These are phyloP conservation scores for Coniella lustricola DNA, from an alignment of 2,329 filamentous ascomycete genomes.

Conservation along the genomic window DNA sequence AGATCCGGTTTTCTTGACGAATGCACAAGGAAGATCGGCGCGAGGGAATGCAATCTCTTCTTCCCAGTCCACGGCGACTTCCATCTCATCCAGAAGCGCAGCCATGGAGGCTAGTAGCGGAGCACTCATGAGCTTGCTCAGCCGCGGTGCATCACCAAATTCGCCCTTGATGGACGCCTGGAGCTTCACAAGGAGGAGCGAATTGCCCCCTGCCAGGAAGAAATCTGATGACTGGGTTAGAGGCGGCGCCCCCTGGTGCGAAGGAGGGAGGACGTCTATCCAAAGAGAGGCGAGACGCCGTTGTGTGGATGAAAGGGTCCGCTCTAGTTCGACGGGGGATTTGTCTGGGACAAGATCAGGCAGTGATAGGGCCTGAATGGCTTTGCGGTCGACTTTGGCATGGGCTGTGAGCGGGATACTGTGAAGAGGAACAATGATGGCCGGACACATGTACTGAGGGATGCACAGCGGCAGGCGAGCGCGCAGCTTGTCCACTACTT, in stretches of 20 bases:
- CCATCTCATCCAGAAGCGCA: constrained; percentile 17
- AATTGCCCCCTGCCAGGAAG: constrained; percentile 35
- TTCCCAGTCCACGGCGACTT: constrained; percentile 8
- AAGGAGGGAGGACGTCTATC: not conserved
- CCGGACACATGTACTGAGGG: constrained; percentile 30
- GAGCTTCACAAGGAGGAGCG: constrained; percentile 31
- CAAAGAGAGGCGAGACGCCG: not conserved
- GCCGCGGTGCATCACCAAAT: constrained; percentile 24
- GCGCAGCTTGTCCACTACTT: constrained; percentile 6
- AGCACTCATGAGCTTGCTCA: constrained; percentile 29
- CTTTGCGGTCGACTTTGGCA: constrained; percentile 28
- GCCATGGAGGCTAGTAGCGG: constrained; percentile 34
- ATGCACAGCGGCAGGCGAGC: constrained; percentile 17
- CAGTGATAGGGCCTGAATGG: constrained; percentile 21
- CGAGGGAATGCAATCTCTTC: constrained; percentile 17
- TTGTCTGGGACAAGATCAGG: constrained; percentile 2
- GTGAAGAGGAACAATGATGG: constrained; percentile 21
- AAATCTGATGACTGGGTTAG: constrained; percentile 27
- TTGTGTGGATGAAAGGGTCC: not conserved
- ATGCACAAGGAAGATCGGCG: not conserved
- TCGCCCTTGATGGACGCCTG: constrained; percentile 25
- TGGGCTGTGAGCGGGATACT: constrained; percentile 24
- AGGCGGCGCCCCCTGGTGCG: too few relatives aligned
- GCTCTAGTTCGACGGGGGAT: not conserved
- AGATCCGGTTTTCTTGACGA: too few relatives aligned